phyloP scores from a whole-genome alignment of 768 basidiomycete genomes.

The Phlegmacium glaucopus region DNA sequence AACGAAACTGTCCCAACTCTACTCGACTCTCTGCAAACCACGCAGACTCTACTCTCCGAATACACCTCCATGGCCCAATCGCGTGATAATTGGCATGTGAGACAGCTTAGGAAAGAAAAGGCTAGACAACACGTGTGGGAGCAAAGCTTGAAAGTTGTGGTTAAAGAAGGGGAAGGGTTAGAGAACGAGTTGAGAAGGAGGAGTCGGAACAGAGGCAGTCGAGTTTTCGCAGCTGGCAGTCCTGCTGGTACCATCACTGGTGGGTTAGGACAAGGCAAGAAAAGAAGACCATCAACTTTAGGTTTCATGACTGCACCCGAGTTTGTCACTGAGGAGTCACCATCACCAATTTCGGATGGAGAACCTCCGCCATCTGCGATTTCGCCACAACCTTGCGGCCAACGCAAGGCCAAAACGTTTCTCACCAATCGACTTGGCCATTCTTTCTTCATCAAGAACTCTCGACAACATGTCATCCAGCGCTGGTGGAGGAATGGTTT shows the following conservation, averaged over 20 bases:
- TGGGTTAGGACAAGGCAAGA: neutral
- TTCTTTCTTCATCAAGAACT: neutral
- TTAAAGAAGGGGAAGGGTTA: slow-evolving; percentile 78
- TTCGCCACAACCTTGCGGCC: too few species aligned
- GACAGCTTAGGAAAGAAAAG: slow-evolving; percentile 61
- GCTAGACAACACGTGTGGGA: slow-evolving; percentile 78
- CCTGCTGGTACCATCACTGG: neutral
- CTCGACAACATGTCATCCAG: too few species aligned
- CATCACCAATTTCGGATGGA: neutral
- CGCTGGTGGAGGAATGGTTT: too few species aligned
- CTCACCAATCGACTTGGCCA: too few species aligned
- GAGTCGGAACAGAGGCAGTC: slow-evolving; percentile 56
- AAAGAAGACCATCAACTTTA: neutral
- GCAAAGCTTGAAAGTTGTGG: slow-evolving; percentile 82
- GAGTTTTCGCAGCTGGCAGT: slow-evolving; percentile 41
- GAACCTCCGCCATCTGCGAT: neutral
- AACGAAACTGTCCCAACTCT: slow-evolving; percentile 51
- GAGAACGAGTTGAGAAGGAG: slow-evolving; percentile 73
- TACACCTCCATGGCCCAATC: slow-evolving; percentile 68
- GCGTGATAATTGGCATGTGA: slow-evolving; percentile 77
- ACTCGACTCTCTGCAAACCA: slow-evolving; percentile 14
- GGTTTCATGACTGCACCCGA: too few species aligned
- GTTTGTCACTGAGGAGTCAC: neutral
- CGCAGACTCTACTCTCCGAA: slow-evolving; percentile 46
- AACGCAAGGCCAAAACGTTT: too few species aligned